phyloP scores from a whole-genome alignment of 1,139 yeast genomes.

The Saccharomyces uvarum region DNA sequence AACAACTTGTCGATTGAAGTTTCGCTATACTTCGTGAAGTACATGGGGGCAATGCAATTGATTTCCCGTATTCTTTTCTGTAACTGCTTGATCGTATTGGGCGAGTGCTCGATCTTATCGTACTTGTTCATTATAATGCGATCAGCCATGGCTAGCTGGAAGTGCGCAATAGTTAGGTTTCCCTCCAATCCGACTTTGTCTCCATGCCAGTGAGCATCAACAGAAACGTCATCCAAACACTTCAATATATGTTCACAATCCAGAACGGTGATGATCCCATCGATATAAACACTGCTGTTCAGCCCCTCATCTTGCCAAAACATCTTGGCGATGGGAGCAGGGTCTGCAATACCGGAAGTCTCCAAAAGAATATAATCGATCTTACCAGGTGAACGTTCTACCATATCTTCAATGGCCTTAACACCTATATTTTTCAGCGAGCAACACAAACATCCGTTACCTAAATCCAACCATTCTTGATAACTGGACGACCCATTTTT shows the following conservation, averaged over 20 bases:
- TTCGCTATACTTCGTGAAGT: slow-evolving; percentile 65
- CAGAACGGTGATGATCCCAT: slow-evolving; percentile 87
- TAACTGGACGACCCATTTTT: slow-evolving; percentile 54
- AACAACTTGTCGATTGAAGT: slow-evolving; percentile 55
- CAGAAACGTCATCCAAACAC: slow-evolving; percentile 56
- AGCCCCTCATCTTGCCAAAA: slow-evolving; percentile 94
- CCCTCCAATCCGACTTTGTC: slow-evolving; percentile 36
- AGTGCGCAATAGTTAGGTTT: slow-evolving; percentile 73
- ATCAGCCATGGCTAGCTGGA: slow-evolving; percentile 89
- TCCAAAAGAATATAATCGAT: slow-evolving; percentile 87
- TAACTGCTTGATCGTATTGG: slow-evolving; percentile 21
- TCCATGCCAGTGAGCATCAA: slow-evolving; percentile 57
- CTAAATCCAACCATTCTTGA: slow-evolving; percentile 92
- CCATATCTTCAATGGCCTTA: slow-evolving; percentile 81
- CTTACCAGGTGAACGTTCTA: slow-evolving; percentile 59
- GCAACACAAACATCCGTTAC: slow-evolving; percentile 94
- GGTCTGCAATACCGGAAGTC: slow-evolving; percentile 97
- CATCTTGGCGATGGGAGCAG: slow-evolving; percentile 93
- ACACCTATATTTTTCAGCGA: slow-evolving; percentile 94
- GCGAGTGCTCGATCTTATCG: slow-evolving; percentile 42
- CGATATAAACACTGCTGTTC: slow-evolving; percentile 75
- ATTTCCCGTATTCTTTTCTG: slow-evolving; percentile 45
- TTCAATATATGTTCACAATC: slow-evolving; percentile 64
- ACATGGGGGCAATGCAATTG: slow-evolving; percentile 61
- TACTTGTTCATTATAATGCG: slow-evolving; percentile 67